phyloP scores from a whole-genome alignment of 805 yeast species.

The Crinitomyces ghanaensis region DNA sequence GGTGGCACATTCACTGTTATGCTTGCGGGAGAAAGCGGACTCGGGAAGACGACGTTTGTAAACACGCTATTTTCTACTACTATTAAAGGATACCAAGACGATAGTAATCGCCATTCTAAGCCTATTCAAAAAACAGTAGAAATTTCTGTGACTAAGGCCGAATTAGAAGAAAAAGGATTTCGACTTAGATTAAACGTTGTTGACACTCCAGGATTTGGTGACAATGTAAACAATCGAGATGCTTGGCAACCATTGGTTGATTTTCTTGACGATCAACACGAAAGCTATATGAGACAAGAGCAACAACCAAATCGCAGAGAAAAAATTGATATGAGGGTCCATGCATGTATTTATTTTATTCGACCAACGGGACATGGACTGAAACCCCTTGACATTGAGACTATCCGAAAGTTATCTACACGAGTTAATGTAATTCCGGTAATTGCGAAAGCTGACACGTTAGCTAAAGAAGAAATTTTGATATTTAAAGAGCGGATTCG shows the following conservation, averaged over 20 bases:
- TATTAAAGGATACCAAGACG: constrained; percentile 32
- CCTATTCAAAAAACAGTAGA: constrained; percentile 31
- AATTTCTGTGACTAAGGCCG: constrained; percentile 32
- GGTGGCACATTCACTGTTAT: constrained; percentile 73
- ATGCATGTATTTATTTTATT: constrained; percentile 76
- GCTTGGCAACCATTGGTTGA: constrained; percentile 60
- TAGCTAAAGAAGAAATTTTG: constrained; percentile 44
- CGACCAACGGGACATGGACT: constrained; percentile 55
- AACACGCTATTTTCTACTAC: constrained; percentile 63
- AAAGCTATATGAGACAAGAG: constrained; percentile 57
- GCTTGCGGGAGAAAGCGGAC: constrained; percentile 80
- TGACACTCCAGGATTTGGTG: constrained; percentile 75
- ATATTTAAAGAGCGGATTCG: constrained; percentile 44
- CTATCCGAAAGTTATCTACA: constrained; percentile 57
- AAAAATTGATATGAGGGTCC: constrained; percentile 57
- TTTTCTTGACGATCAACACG: constrained; percentile 73
- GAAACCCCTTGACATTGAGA: constrained; percentile 55
- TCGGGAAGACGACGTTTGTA: constrained; percentile 40
- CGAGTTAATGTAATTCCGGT: constrained; percentile 77
- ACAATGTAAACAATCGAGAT: constrained; percentile 48
- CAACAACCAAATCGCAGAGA: constrained; percentile 54
- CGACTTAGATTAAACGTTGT: constrained; percentile 49
- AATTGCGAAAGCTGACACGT: constrained; percentile 68
- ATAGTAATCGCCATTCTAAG: constrained; percentile 27
- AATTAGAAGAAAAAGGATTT: constrained; percentile 49